These are phyloP conservation scores for Beauveria pseudobassiana DNA, from an alignment of 2,329 filamentous ascomycete genomes.

Conservation along the genomic window DNA sequence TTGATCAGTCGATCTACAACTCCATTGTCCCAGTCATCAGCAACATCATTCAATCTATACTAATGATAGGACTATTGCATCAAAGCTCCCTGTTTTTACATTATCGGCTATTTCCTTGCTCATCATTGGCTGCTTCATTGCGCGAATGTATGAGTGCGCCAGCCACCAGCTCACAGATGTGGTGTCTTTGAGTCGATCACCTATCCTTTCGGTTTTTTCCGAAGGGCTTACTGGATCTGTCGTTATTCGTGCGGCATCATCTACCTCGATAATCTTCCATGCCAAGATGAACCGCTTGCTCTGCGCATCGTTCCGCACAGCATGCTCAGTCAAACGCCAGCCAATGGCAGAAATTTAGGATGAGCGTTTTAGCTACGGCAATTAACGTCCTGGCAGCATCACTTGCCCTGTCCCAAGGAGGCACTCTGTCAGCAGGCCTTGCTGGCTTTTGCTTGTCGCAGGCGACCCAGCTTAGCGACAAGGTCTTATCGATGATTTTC, in stretches of 20 bases:
- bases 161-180: slow-evolving; percentile 38
- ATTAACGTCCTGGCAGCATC: neutral
- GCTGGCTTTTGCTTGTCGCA: slow-evolving; percentile 51
- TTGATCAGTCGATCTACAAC: slow-evolving; percentile 30
- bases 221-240: slow-evolving; percentile 43
- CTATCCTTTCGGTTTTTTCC: slow-evolving; percentile 49
- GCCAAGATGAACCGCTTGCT: slow-evolving; percentile 41
- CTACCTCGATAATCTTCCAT: slow-evolving; percentile 40
- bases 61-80: slow-evolving; percentile 34
- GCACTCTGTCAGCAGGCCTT: slow-evolving; percentile 40
- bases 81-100: slow-evolving; percentile 44
- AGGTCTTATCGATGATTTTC: slow-evolving; percentile 43
- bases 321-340: slow-evolving; percentile 22
- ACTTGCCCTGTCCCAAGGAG: slow-evolving; percentile 12
- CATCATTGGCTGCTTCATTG: slow-evolving; percentile 35
- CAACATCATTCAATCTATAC: neutral
- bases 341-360: slow-evolving; percentile 5
- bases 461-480: slow-evolving; percentile 44
- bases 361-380: neutral
- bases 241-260: slow-evolving; percentile 42
- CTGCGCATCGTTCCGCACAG: slow-evolving; percentile 35
- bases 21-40: slow-evolving; percentile 1
- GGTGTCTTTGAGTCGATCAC: slow-evolving; percentile 39
- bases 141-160: slow-evolving; percentile 42
- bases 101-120: slow-evolving; percentile 38